A percentile compares a stretch with the other conserved stretches of the same genome.
Evolutionary conservation across 73 alveolate genomes (phyloP).

Genomic region (Paramecium biaurelia): DNA sequence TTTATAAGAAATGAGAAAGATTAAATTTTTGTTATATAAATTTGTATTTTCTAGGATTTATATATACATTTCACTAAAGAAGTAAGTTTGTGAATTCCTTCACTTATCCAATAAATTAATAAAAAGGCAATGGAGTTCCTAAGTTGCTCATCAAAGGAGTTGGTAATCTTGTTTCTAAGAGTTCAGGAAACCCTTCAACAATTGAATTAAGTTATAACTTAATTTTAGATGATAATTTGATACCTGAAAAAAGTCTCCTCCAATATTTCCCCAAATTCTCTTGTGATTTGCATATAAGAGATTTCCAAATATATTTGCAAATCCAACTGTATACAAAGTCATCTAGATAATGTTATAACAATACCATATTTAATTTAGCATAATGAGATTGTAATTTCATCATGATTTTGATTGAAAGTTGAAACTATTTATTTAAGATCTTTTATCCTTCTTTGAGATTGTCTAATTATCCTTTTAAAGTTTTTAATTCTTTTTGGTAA

Average conservation of each 20-base stretch:
- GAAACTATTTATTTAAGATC: not conserved
- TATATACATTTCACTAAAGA: not conserved
- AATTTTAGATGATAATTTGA: not conserved
- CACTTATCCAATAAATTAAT: not conserved
- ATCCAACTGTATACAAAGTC: not conserved
- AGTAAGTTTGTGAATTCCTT: not conserved
- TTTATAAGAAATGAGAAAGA: not conserved
- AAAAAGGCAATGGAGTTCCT: conserved; percentile 12
- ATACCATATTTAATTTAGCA: not conserved
- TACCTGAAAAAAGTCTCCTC: not conserved
- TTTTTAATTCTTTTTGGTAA: not conserved
- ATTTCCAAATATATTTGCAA: not conserved
- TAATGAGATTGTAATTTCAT: not conserved
- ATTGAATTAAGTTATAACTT: not conserved
- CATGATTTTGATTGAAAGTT: not conserved
- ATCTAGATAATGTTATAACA: not conserved
- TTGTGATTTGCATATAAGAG: not conserved
- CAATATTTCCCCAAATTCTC: not conserved
- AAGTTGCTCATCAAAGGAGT: not conserved
- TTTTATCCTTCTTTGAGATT: not conserved
- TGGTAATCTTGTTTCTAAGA: not conserved
- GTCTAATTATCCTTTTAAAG: not conserved
- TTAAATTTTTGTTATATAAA: not conserved
- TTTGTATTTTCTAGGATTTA: not conserved
- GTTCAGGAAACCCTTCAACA: not conserved